Evolutionary conservation across 352 stramenopile species (phyloP).

Genomic region (Phytophthora macrochlamydospora): DNA sequence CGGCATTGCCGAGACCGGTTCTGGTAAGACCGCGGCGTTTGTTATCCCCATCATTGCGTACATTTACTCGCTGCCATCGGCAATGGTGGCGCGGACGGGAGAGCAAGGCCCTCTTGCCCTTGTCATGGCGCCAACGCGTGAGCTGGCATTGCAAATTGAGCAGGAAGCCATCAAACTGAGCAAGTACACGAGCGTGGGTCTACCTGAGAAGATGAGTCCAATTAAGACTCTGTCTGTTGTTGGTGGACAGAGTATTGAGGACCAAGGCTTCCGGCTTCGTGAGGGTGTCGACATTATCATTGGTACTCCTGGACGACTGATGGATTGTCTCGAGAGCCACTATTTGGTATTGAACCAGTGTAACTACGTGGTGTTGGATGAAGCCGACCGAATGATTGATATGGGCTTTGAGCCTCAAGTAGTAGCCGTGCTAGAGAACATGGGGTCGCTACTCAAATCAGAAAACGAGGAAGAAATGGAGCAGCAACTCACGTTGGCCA

Average conservation of each 20-base stretch:
- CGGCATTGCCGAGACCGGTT: slow-evolving; percentile 98
- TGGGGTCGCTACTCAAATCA: slow-evolving; percentile 96
- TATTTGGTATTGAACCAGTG: slow-evolving; percentile 99
- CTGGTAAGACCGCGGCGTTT: slow-evolving; percentile 99
- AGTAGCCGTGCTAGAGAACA: slow-evolving; percentile 95
- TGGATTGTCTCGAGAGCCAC: slow-evolving; percentile 97
- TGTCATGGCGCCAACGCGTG: slow-evolving; percentile 98
- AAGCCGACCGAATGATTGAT: slow-evolving; percentile 98
- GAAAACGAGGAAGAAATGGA: slow-evolving; percentile 97
- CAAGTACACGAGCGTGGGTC: slow-evolving; percentile 83
- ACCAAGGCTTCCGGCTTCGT: slow-evolving; percentile 96
- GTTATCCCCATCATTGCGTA: slow-evolving; percentile 97
- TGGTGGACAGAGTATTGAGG: slow-evolving; percentile 95
- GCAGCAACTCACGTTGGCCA: slow-evolving; percentile 85
- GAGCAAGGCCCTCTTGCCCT: slow-evolving; percentile 97
- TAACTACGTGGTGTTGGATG: slow-evolving; percentile 99
- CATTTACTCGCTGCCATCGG: slow-evolving; percentile 89
- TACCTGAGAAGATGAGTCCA: slow-evolving; percentile 54
- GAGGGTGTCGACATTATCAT: slow-evolving; percentile 98
- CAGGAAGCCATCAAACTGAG: slow-evolving; percentile 94
- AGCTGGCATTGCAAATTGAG: slow-evolving; percentile 98
- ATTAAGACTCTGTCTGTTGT: slow-evolving; percentile 91
- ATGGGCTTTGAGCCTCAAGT: slow-evolving; percentile 98
- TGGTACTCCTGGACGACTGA: slow-evolving; percentile 97
- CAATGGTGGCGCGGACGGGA: slow-evolving; percentile 83